Base-by-base conservation (phyloP, 2,329 filamentous ascomycete genomes). In the Zymoseptoria passerinii region DNA sequence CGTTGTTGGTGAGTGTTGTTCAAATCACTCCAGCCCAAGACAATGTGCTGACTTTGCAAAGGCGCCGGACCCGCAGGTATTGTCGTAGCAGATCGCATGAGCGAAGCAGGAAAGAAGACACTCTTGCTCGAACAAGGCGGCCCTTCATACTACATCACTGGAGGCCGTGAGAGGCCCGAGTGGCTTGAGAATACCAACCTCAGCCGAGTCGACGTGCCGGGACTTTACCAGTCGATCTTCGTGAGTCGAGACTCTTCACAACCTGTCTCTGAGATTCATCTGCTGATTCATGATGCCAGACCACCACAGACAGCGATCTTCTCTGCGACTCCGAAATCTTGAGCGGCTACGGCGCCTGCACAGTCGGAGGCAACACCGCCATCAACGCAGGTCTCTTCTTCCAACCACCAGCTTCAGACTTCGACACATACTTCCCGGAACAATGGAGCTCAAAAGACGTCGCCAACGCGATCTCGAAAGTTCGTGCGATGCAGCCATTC, bases 351-450 rank as follows among this genome's bases (percentile, higher is more conserved):
- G 59, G 77, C 23, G 81, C 76, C 28, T 83, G 81, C 29, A 81
- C 77, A 2, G 72, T 85, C 48, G 64, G 83, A 55, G 83, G 83
- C 4, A 84, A 81, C 70, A 80, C 81, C 1, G 78, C 80, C 8
- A 84, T 88, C 72, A 84, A 85, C 51, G 83, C 82, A 7, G 72
- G 85, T 49, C 80, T 87, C 52, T 77, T 80, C 20, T 75, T 85
- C 28, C 80, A 83, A 59, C 84, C 84, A 0, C 75, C 83, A 57
- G 76, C 80, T 48, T 80, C 77, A 23, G 85, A 88, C 69, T 87
- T 82, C 71, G 76, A 84, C 63, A 67, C 74, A 51, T 73, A 80
- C 65, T 81, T 87, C 56, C 80, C 78, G 1, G 69, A 72, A 10
- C 67, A 77, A 13, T 83, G 80, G 80, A 81, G 80, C 65, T 78